phyloP scores from a whole-genome alignment of 176 grass and related monocot species.

The bread wheat (Triticum aestivum) region DNA sequence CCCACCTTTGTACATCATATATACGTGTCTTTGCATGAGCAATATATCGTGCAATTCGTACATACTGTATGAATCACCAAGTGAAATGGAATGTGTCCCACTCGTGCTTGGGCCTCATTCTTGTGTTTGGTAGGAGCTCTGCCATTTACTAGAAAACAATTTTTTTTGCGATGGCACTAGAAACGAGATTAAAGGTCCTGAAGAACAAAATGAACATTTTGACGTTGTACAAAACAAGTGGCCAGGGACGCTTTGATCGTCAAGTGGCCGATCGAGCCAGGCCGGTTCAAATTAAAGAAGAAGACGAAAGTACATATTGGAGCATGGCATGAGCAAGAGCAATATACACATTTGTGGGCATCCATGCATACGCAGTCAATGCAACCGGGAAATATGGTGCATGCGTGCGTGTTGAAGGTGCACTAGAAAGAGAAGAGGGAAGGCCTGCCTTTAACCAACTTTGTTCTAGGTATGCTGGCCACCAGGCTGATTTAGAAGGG shows the following conservation, averaged over 20 bases:
- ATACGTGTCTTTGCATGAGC: no score
- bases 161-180: background rate
- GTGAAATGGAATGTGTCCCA: no score
- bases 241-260: background rate
- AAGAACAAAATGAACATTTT: background rate
- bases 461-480: constrained; percentile 44
- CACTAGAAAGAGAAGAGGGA: background rate
- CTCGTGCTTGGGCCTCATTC: no score
- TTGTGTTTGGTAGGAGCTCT: background rate
- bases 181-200: background rate
- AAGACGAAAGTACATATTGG: background rate
- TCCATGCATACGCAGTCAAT: background rate
- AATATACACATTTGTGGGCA: background rate
- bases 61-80: no score
- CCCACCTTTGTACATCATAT: no score
- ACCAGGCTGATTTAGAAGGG: background rate
- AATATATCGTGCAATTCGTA: no score
- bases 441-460: constrained; percentile 33
- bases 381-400: background rate
- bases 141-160: background rate
- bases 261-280: background rate
- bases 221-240: background rate
- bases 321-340: background rate
- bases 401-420: constrained; percentile 14
- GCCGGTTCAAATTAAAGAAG: constrained; percentile 14